Evolutionary conservation across 148 eudicot species (phyloP), one percentile per base, ranked within the genome.

Genomic region (Hydrangea macrophylla): DNA sequence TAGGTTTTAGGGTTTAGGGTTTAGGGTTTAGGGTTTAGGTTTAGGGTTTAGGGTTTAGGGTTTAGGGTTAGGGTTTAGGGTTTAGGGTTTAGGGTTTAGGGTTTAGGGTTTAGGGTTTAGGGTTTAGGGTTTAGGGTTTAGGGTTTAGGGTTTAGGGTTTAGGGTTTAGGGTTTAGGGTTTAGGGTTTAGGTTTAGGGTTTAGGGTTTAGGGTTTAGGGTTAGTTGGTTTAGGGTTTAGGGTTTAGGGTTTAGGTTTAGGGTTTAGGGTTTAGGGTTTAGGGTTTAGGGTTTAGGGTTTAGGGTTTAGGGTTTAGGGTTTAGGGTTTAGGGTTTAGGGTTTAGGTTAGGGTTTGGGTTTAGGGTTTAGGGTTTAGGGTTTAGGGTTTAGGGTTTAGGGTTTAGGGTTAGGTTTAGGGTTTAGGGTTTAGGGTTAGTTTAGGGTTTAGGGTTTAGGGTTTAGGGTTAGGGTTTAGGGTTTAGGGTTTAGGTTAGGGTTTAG

Each of bases 61-160:
- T 51, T 51, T 51, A 51, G 55, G 55, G 55, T 51, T 51, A 51
- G 55, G 55, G 55, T 51, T 51, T 51, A 51, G 55, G 55, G 55
- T 51, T 51, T 51, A 51, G 55, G 55, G 55, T 51, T 51, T 51
- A 51, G 55, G 55, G 55, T 51, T 51, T 51, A 51, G 55, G 55
- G 55, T 51, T 51, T n/a, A n/a, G n/a, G n/a, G n/a, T 44, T 7
- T 51, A 51, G 55, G 55, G 55, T 51, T 51, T 51, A 51, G 55
- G 55, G 55, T 51, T 51, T 51, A 51, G 55, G 55, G 55, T 51
- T 51, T 51, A 51, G 55, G 55, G 55, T 51, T 51, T 51, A 51
- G 55, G 55, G 55, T 51, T 51, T 51, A 51, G 55, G 55, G 55
- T 51, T 51, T 51, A 18, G 22, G 55, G 55, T 23, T 51, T 51